Evolutionary conservation across 495 filamentous ascomycete species (phyloP), one percentile per base, ranked within the genome.

Genomic region (Penicillium riverlandense): DNA sequence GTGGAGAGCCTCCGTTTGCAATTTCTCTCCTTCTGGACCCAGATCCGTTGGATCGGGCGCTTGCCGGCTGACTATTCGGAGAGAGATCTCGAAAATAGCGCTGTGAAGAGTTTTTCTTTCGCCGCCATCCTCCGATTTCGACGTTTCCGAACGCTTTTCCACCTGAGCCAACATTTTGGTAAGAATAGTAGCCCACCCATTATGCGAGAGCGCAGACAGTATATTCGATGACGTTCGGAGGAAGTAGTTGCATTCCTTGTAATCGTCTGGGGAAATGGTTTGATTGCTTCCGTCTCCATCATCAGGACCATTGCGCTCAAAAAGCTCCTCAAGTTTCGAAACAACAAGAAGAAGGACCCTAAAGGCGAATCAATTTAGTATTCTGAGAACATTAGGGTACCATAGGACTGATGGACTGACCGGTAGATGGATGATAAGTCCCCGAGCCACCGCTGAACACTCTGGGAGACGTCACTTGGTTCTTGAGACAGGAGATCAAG

Each of bases 371-470:
- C 62, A 53, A 59, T 53, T n/a, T 35, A 33, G 27, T 16, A 12
- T 11, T 12, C 16, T 12, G 16, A 6, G n/a, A 15, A 32, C 14
- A 11, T 29, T 11, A 2, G 27, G 27, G 31, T 22, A 6, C 22
- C 3, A 22, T 4, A 22, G 5, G 13, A 8, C 10, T 32, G 14
- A 0, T 30, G 14, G 13, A 43, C 62, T 65, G 50, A 71, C 69
- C 57, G 66, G 29, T 69, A 56, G 33, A 73, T 65, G 9, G 67
- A 67, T 37, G 82, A 67, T 12, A 94, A 67, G 37, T 77, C 86
- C 53, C 85, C 83, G 7, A 98, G 67, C 92, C 92, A 98, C 34
- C 76, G 79, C 47, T 85, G 80, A 14, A 86, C 79, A 42, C 83
- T 83, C 58, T 86, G 80, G 31, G 80, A 88, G 29, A 85, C 58